A percentile compares a stretch with the other conserved stretches of the same genome.
These are phyloP conservation scores for Sicyos baderoa DNA, from an alignment of 306 rosid genomes.

Conservation along the genomic window DNA sequence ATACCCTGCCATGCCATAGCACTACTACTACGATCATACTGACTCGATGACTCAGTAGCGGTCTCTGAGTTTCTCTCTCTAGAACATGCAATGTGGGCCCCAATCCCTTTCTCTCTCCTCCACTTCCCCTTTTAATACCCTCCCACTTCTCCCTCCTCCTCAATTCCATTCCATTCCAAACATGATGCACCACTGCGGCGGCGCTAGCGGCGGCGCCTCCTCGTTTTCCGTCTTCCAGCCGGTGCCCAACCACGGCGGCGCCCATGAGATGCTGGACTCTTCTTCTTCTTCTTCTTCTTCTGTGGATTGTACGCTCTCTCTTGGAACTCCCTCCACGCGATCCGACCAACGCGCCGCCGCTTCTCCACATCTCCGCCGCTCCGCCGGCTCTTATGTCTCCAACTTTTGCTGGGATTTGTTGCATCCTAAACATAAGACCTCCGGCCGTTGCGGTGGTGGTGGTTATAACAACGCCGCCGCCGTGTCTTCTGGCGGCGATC, in stretches of 20 bases:
- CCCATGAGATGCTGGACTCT: conserved; percentile 1
- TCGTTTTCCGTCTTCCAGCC: conserved; percentile 63
- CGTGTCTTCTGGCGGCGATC: conserved; percentile 25
- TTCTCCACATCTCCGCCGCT: conserved; percentile 22
- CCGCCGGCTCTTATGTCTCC: conserved; percentile 29
- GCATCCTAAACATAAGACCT: conserved; percentile 43
- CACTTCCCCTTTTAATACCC: neutral
- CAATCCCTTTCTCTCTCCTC: neutral
- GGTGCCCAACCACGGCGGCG: conserved; percentile 40
- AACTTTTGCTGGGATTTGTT: conserved; percentile 77
- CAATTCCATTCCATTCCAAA: conserved; percentile 14
- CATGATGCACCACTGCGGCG: conserved; percentile 55
- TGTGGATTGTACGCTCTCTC: conserved; percentile 91
- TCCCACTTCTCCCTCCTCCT: neutral
- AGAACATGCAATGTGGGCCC: conserved; percentile 31
- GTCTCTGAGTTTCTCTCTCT: conserved; percentile 28
- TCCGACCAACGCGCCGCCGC: conserved; percentile 24
- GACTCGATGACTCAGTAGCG: conserved; percentile 22
- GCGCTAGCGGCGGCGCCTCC: conserved; percentile 48
- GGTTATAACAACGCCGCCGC: neutral
- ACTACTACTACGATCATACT: too few relatives aligned
- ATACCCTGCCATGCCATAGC: too few relatives aligned
- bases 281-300: conserved; percentile 30
- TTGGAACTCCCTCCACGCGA: conserved; percentile 83
- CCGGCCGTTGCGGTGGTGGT: conserved; percentile 12